Evolutionary conservation across 2,329 filamentous ascomycete species (phyloP).

Genomic region (Diplocarpon rosae): DNA sequence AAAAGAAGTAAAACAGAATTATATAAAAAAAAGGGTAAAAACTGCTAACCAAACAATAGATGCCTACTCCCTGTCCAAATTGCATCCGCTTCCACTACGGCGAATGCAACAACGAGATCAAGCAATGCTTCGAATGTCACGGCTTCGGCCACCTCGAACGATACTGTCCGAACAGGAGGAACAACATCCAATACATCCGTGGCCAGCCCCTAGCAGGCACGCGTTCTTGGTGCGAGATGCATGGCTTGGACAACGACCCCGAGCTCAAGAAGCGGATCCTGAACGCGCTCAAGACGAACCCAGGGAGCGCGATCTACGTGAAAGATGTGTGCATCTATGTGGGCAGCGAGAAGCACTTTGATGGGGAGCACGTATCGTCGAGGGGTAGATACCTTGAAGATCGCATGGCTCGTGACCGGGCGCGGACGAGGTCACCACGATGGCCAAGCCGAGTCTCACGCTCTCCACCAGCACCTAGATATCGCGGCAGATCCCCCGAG

Average conservation of each 20-base stretch:
- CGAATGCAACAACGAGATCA: constrained; percentile 8
- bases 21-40: no score
- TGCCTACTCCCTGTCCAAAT: constrained; percentile 16
- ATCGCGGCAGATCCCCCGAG: neutral
- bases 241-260: constrained; percentile 13
- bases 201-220: constrained; percentile 15
- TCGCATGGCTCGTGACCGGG: constrained; percentile 4
- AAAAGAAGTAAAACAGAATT: no score
- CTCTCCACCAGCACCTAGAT: constrained; percentile 2
- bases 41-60: constrained; percentile 1
- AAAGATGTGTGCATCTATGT: constrained; percentile 17
- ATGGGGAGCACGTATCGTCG: constrained; percentile 1
- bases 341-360: constrained; percentile 15
- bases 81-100: constrained; percentile 19
- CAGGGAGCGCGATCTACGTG: constrained; percentile 16
- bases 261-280: constrained; percentile 12
- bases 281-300: constrained; percentile 16
- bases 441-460: neutral
- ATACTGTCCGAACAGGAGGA: constrained; percentile 15
- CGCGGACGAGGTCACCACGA: constrained; percentile 5
- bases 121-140: constrained; percentile 14
- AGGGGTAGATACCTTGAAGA: constrained; percentile 8
- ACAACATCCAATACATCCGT: constrained; percentile 1
- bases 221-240: constrained; percentile 14
- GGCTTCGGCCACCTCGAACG: constrained; percentile 17